phyloP scores from a whole-genome alignment of 768 basidiomycete genomes.

The Panaeolus papilionaceus region DNA sequence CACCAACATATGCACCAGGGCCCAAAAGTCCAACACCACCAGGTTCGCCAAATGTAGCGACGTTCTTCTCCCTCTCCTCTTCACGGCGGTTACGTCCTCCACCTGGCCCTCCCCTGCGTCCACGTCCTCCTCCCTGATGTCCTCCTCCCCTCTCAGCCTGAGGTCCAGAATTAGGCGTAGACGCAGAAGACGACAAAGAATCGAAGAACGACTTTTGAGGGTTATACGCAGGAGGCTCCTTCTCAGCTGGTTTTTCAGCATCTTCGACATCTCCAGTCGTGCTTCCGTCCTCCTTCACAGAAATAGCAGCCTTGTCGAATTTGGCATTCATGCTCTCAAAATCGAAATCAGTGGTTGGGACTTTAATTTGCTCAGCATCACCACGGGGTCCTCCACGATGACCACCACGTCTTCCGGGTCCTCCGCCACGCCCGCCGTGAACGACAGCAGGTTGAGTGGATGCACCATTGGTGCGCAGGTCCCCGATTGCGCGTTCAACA shows the following conservation, averaged over 20 bases:
- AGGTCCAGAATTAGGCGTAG: slow-evolving; percentile 25
- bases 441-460: slow-evolving; percentile 16
- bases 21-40: slow-evolving; percentile 81
- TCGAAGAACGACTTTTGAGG: slow-evolving; percentile 86
- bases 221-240: slow-evolving; percentile 64
- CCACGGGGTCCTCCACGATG: slow-evolving; percentile 28
- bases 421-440: slow-evolving; percentile 34
- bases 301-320: slow-evolving; percentile 76
- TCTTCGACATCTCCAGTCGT: slow-evolving; percentile 29
- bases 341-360: slow-evolving; percentile 83
- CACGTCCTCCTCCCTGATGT: slow-evolving; percentile 40
- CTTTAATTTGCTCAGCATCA: slow-evolving; percentile 55
- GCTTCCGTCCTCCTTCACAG: slow-evolving; percentile 36
- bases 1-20: slow-evolving; percentile 79
- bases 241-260: slow-evolving; percentile 30
- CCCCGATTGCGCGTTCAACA: slow-evolving; percentile 60
- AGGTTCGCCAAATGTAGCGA: slow-evolving; percentile 88
- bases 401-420: slow-evolving; percentile 32
- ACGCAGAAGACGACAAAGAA: slow-evolving; percentile 54
- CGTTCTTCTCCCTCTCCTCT: slow-evolving; percentile 84
- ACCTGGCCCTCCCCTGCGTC: slow-evolving; percentile 51
- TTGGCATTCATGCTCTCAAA: slow-evolving; percentile 79
- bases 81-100: slow-evolving; percentile 75
- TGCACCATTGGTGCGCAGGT: slow-evolving; percentile 49
- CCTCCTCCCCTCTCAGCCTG: slow-evolving; percentile 48